Base-by-base conservation (phyloP, 495 filamentous ascomycete genomes). In the Hapsidospora chrysogenum region DNA sequence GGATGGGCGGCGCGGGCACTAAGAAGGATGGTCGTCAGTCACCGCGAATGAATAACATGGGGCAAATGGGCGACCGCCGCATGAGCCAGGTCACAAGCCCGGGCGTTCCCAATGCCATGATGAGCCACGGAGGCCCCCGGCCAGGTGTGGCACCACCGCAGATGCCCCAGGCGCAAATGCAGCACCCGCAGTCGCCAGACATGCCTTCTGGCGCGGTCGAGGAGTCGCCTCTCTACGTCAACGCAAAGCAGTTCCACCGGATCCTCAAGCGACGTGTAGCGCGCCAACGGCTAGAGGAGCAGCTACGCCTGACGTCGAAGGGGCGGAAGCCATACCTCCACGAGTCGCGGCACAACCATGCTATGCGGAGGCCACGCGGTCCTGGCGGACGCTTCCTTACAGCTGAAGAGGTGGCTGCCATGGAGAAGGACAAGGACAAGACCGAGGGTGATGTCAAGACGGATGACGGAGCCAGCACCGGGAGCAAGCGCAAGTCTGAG, bases 281-380 rank as follows among this genome's bases (percentile, higher is more conserved):
- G 3, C 72, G 89, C 25, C 89, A 97, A 53, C 83, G 81, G 53
- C 57, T 97, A 30, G 89, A 97, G 51, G 89, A 97, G 49, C 72
- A 81, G 26, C 53, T 99, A 29, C 75, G 89, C 19, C 61, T 96
- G 27, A 94, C 89, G 4, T 89, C 78, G 26, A 99, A 96, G 56
- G 86, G 87, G 16, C 74, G 89, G 21, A 96, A 95, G 54, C 89
- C 89, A 6, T 99, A 99, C 44, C 67, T 99, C 23, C 89, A 99
- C 58, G 89, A 99, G 51, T 96, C 89, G n/a, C 69, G 89, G 45
- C 89, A 99, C 50, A 99, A 99, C 47, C 89, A 99, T 53, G 89
- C 89, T 7, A 99, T 99, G 89, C 72, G 92, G 25, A 69, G 89
- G 43, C 89, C 89, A 16, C 76, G 89, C 50, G 89, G 89, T 9